Evolutionary conservation across 2,329 filamentous ascomycete species (phyloP).

Genomic region (Gremmenia infestans): DNA sequence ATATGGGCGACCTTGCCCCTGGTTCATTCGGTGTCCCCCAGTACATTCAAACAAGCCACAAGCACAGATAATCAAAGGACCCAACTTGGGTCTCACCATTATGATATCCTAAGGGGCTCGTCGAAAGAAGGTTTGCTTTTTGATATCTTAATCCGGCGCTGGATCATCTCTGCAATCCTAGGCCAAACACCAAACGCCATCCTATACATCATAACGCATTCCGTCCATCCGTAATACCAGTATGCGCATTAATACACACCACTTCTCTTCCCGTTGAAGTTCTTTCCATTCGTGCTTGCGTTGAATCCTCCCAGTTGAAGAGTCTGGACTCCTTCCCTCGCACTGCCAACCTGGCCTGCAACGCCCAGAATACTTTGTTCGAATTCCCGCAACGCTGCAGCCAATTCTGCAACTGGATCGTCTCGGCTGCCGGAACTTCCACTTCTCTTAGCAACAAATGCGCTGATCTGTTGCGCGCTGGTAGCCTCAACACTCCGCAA

Average conservation of each 20-base stretch:
- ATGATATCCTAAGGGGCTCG: not conserved
- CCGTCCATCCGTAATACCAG: not conserved
- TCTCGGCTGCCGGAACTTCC: slow-evolving; percentile 35
- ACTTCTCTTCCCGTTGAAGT: slow-evolving; percentile 16
- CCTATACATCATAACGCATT: slow-evolving; percentile 5
- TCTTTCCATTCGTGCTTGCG: slow-evolving; percentile 6
- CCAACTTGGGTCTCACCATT: not conserved
- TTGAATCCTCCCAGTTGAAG: slow-evolving; percentile 43
- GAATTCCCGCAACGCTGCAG: slow-evolving; percentile 58
- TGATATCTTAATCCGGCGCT: slow-evolving; percentile 4
- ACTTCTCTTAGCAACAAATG: slow-evolving; percentile 40
- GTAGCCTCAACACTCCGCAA: slow-evolving; percentile 58
- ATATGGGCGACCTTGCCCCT: not conserved
- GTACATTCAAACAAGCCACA: not conserved
- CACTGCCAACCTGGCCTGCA: slow-evolving; percentile 53
- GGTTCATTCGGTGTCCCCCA: not conserved
- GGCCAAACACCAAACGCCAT: slow-evolving; percentile 7
- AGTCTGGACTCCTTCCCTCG: slow-evolving; percentile 56
- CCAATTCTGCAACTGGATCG: slow-evolving; percentile 47
- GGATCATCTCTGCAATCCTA: not conserved
- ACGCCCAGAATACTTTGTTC: slow-evolving; percentile 61
- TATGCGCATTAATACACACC: slow-evolving; percentile 25
- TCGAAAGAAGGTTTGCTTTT: not conserved
- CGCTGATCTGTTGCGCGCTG: slow-evolving; percentile 55
- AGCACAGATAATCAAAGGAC: not conserved